Conservation (phyloP, 495 filamentous ascomycete genomes). For the Podospora pseudoanserina region DNA sequence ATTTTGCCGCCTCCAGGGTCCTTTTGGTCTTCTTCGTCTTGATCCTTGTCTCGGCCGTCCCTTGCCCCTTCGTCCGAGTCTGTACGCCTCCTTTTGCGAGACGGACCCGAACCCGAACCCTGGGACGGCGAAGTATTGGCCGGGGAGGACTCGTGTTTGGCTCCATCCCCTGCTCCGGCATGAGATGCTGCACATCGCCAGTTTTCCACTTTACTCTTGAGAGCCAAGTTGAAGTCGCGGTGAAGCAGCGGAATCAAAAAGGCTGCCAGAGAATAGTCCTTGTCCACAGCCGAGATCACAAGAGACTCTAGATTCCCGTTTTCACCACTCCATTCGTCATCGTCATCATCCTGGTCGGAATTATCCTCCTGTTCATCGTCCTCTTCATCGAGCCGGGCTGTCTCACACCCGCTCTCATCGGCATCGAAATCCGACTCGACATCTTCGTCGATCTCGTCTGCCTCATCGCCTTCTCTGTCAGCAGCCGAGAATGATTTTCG, state of each 20-base stretch:
- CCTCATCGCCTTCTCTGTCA: not conserved
- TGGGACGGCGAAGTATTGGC: slow-evolving; percentile 14
- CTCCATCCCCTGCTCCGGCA: not conserved
- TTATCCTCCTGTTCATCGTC: slow-evolving; percentile 15
- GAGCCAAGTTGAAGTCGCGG: slow-evolving; percentile 19
- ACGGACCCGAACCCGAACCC: not conserved
- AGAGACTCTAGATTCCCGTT: slow-evolving; percentile 25
- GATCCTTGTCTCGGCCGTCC: slow-evolving; percentile 18
- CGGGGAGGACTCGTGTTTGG: slow-evolving; percentile 14
- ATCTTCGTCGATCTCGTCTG: slow-evolving; percentile 3
- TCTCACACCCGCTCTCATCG: slow-evolving; percentile 15
- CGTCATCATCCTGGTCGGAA: slow-evolving; percentile 13
- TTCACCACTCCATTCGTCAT: slow-evolving; percentile 27
- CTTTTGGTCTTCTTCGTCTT: slow-evolving; percentile 19
- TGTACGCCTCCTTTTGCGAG: slow-evolving; percentile 20
- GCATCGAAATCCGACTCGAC: not conserved
- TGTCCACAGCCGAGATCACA: slow-evolving; percentile 26
- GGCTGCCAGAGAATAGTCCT: slow-evolving; percentile 23
- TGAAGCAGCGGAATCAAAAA: slow-evolving; percentile 26
- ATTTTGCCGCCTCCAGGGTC: slow-evolving; percentile 6
- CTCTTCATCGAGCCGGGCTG: slow-evolving; percentile 13
- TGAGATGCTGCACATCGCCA: slow-evolving; percentile 23
- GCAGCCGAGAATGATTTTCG: slow-evolving; percentile 17
- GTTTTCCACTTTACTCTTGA: slow-evolving; percentile 26
- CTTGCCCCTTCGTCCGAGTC: slow-evolving; percentile 17